These are phyloP conservation scores for Ceratocystiopsis sp. DNA, from an alignment of 2,329 filamentous ascomycete genomes.

Conservation along the genomic window DNA sequence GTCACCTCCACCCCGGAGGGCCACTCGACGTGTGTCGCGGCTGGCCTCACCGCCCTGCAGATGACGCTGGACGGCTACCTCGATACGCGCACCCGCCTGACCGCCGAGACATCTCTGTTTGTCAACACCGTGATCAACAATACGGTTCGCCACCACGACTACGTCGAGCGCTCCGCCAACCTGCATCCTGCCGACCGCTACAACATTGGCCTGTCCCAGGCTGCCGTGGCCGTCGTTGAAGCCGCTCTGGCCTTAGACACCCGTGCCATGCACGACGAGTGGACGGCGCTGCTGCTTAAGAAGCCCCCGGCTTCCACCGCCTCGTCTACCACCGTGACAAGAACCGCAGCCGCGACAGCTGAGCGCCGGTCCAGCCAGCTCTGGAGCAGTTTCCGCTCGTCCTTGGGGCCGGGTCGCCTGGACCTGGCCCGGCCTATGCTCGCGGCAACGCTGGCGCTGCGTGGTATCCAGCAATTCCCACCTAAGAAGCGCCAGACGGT, in stretches of 20 bases:
- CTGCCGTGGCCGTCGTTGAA: constrained; percentile 48
- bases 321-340: constrained; percentile 35
- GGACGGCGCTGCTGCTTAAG: constrained; percentile 37
- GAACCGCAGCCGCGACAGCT: background rate
- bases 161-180: constrained; percentile 38
- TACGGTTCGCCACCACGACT: constrained; percentile 42
- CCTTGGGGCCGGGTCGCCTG: constrained; percentile 49
- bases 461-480: constrained; percentile 59
- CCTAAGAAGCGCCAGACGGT: constrained; percentile 29
- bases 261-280: constrained; percentile 51
- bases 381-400: constrained; percentile 60
- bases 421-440: constrained; percentile 60
- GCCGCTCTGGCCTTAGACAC: constrained; percentile 54
- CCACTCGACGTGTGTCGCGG: constrained; percentile 43
- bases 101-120: constrained; percentile 27
- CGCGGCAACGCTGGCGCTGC: constrained; percentile 50
- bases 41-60: constrained; percentile 43
- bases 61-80: constrained; percentile 39
- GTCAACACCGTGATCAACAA: constrained; percentile 50
- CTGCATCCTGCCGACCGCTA: constrained; percentile 25
- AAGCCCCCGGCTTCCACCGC: constrained; percentile 23
- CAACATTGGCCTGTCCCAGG: constrained; percentile 32
- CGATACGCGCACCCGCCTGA: constrained; percentile 24
- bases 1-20: constrained; percentile 40
- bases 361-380: constrained; percentile 56